Conservation (phyloP, 805 yeast genomes). For the Candida ovalis region DNA sequence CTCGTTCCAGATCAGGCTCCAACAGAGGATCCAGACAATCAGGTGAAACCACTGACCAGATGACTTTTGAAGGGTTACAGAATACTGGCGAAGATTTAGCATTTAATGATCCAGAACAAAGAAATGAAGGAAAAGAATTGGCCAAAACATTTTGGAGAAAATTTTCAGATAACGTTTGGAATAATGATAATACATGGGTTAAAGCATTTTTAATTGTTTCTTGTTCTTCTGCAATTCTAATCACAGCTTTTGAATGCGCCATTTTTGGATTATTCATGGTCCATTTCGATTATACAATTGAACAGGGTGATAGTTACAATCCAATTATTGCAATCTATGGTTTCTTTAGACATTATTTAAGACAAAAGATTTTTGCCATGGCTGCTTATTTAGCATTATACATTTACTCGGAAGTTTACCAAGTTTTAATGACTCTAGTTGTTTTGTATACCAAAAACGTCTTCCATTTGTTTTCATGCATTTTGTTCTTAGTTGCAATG, state of each 20-base stretch:
- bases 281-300: constrained; percentile 24
- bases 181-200: constrained; percentile 17
- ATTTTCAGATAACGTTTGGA: constrained; percentile 13
- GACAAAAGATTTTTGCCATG: constrained; percentile 14
- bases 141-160: constrained; percentile 10
- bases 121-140: constrained; percentile 9
- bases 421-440: constrained; percentile 34
- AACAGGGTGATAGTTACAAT: constrained; percentile 17
- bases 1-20: constrained; percentile 13
- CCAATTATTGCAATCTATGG: constrained; percentile 16
- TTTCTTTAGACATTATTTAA: constrained; percentile 25
- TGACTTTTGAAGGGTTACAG: constrained; percentile 11
- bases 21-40: constrained; percentile 6
- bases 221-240: constrained; percentile 32
- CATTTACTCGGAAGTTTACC: constrained; percentile 40
- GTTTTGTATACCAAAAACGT: constrained; percentile 36
- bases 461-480: constrained; percentile 33
- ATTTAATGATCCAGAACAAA: constrained; percentile 11
- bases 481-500: constrained; percentile 37
- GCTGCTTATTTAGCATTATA: constrained; percentile 39
- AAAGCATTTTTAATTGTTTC: constrained; percentile 31
- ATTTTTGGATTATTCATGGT: constrained; percentile 37
- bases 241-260: constrained; percentile 35
- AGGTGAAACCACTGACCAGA: constrained; percentile 4
- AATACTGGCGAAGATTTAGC: constrained; percentile 9